Conservation (phyloP, 176 grass and related monocot species). For the Oryza rufipogon region DNA sequence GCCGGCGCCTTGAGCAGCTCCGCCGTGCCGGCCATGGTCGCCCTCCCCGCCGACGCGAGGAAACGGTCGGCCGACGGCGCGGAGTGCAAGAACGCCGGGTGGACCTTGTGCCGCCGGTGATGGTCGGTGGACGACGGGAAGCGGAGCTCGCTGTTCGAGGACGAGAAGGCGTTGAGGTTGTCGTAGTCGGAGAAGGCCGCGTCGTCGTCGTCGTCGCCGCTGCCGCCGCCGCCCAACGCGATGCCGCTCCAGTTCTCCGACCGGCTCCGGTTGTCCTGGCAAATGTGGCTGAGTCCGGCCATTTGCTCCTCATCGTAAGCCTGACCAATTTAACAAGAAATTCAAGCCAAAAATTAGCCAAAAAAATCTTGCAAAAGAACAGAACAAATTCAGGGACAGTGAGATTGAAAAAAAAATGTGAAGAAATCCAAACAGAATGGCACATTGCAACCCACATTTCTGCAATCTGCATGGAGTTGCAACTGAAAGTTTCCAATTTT, state of each 20-base stretch:
- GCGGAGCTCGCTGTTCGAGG: constrained; percentile 66
- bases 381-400: neutral
- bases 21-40: constrained; percentile 34
- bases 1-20: constrained; percentile 57
- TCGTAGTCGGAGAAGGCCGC: constrained; percentile 55
- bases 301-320: constrained; percentile 61
- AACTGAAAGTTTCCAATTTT: neutral
- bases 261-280: constrained; percentile 70
- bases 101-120: constrained; percentile 58
- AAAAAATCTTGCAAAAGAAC: neutral
- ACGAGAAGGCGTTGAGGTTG: constrained; percentile 52
- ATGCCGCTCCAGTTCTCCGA: constrained; percentile 80
- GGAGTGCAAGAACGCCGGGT: constrained; percentile 57
- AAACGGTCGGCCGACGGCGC: constrained; percentile 46
- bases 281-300: constrained; percentile 54
- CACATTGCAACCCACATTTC: neutral
- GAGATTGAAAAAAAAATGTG: neutral
- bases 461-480: neutral
- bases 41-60: constrained; percentile 47
- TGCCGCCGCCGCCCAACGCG: constrained; percentile 36
- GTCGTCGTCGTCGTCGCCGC: constrained; percentile 46
- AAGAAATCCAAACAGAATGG: neutral
- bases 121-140: constrained; percentile 59
- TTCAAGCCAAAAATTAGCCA: neutral
- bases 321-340: constrained; percentile 41